Conservation (phyloP, 1,139 yeast species). For the Suhomyces chickasaworum region DNA sequence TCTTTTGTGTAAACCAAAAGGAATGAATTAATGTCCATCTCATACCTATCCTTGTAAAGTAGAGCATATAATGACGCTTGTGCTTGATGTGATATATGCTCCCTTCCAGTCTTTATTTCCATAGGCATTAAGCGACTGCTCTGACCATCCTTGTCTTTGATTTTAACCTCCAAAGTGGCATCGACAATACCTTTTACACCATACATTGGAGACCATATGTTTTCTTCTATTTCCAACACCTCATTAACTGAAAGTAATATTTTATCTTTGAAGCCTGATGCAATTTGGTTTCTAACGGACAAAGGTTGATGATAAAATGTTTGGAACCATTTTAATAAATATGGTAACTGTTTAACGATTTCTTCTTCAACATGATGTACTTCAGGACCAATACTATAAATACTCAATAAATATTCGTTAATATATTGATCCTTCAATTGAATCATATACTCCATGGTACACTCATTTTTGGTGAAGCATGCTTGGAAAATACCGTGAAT, state of each 20-base stretch:
- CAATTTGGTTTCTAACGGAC: conserved; percentile 29
- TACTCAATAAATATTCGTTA: conserved; percentile 45
- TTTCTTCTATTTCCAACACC: conserved; percentile 84
- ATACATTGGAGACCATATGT: conserved; percentile 85
- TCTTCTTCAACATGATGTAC: conserved; percentile 48
- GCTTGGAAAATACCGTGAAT: conserved; percentile 79
- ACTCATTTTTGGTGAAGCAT: conserved; percentile 51
- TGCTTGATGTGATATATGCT: conserved; percentile 72
- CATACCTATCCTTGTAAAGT: conserved; percentile 77
- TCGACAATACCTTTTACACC: conserved; percentile 94
- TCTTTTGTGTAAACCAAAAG: conserved; percentile 75
- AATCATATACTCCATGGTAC: conserved; percentile 47
- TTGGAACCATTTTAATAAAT: conserved; percentile 65
- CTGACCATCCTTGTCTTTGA: conserved; percentile 26
- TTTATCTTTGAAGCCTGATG: conserved; percentile 38
- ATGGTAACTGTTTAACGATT: conserved; percentile 54
- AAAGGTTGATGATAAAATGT: conserved; percentile 39
- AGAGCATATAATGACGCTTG: conserved; percentile 87
- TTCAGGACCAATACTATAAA: conserved; percentile 59
- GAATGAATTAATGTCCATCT: conserved; percentile 62
- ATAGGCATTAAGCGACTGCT: conserved; percentile 67
- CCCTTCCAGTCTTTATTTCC: conserved; percentile 86
- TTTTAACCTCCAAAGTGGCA: conserved; percentile 71
- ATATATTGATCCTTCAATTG: conserved; percentile 49
- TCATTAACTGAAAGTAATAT: conserved; percentile 57